phyloP scores from a whole-genome alignment of 164 flowering plant genomes.

The Magnolia officinalis region DNA sequence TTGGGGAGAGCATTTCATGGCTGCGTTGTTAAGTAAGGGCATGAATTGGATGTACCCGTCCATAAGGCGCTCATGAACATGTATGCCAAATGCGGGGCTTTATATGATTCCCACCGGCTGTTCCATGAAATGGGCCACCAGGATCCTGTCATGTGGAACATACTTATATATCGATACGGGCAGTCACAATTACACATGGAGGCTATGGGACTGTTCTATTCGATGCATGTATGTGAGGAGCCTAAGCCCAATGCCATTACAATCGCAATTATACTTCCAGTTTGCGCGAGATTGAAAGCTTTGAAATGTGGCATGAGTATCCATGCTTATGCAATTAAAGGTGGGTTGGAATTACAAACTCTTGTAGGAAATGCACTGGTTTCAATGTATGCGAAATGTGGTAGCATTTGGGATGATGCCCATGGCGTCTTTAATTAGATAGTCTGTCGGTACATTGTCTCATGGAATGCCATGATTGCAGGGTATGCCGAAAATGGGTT shows the following conservation, averaged over 20 bases:
- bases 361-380: slow-evolving; percentile 74
- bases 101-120: slow-evolving; percentile 39
- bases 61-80: slow-evolving; percentile 68
- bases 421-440: slow-evolving; percentile 41
- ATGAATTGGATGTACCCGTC: slow-evolving; percentile 31
- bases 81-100: slow-evolving; percentile 67
- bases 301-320: slow-evolving; percentile 43
- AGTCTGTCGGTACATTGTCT: slow-evolving; percentile 56
- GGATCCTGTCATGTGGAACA: slow-evolving; percentile 77
- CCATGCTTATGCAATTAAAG: slow-evolving; percentile 53
- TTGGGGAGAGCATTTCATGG: slow-evolving; percentile 61
- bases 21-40: slow-evolving; percentile 47
- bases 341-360: slow-evolving; percentile 53
- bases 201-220: slow-evolving; percentile 39
- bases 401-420: slow-evolving; percentile 38
- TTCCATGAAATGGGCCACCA: slow-evolving; percentile 33
- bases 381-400: slow-evolving; percentile 73
- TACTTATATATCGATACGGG: slow-evolving; percentile 58
- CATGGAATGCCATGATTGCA: slow-evolving; percentile 81
- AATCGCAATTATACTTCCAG: slow-evolving; percentile 56
- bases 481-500: slow-evolving; percentile 58
- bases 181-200: slow-evolving; percentile 25
- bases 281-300: slow-evolving; percentile 48
- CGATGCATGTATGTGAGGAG: slow-evolving; percentile 34
- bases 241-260: slow-evolving; percentile 57